Conservation (phyloP, 2,329 filamentous ascomycete genomes). For the Pestalotiopsis fici region DNA sequence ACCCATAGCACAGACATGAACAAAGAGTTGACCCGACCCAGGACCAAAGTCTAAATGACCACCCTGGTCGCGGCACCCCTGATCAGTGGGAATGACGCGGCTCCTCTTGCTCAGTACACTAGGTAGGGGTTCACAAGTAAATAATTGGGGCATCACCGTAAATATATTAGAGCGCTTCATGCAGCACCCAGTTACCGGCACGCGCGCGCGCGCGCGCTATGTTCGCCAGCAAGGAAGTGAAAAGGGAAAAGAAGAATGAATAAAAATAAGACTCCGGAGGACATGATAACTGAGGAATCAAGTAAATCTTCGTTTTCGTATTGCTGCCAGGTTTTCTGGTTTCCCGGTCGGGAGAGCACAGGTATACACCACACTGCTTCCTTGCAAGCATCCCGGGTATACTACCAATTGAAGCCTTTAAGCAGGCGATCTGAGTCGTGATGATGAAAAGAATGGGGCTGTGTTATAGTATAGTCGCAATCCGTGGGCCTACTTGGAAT, state of each 20-base stretch:
- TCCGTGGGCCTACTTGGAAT: neutral
- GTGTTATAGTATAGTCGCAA: neutral
- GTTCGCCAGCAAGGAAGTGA: too few species aligned
- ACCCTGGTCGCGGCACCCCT: neutral
- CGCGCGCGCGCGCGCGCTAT: too few species aligned
- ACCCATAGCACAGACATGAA: neutral
- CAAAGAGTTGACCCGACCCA: neutral
- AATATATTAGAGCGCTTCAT: constrained; percentile 1
- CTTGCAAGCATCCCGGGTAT: neutral
- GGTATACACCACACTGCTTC: neutral
- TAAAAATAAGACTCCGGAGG: neutral
- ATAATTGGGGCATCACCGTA: neutral
- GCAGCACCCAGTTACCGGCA: neutral
- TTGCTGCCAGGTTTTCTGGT: neutral
- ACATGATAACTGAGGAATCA: neutral
- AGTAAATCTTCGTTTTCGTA: neutral
- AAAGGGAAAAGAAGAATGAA: too few species aligned
- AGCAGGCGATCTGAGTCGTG: neutral
- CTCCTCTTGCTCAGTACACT: neutral
- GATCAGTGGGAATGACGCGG: constrained; percentile 2
- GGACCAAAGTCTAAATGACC: constrained; percentile 2
- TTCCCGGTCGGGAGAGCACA: neutral
- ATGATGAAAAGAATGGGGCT: neutral
- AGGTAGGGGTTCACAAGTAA: neutral
- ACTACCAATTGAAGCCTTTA: neutral